These are phyloP conservation scores for Pseudogymnoascus sp. DNA, from an alignment of 2,329 filamentous ascomycete species.

Conservation along the genomic window DNA sequence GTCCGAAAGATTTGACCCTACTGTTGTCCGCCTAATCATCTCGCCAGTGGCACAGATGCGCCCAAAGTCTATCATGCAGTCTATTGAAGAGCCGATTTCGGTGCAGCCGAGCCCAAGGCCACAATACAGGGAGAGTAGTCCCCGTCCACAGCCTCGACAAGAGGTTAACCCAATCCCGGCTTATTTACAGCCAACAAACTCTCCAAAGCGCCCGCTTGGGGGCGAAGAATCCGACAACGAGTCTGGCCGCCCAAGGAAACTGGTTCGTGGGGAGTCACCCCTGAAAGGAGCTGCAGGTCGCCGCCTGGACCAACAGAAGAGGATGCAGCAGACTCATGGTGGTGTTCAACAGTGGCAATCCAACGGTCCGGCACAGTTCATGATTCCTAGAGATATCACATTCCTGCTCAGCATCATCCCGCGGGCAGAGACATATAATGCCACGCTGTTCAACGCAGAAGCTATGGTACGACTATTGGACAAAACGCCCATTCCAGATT, in stretches of 20 bases:
- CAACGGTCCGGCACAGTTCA: constrained; percentile 41
- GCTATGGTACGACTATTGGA: constrained; percentile 68
- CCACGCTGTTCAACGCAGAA: constrained; percentile 60
- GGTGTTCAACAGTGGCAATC: constrained; percentile 28
- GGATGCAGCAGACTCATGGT: constrained; percentile 48
- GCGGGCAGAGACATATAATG: constrained; percentile 58
- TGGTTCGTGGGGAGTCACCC: constrained; percentile 82
- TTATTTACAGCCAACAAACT: constrained; percentile 23
- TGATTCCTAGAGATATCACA: constrained; percentile 62
- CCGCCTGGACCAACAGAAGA: constrained; percentile 63
- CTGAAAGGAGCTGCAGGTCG: constrained; percentile 85
- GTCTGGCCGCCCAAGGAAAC: constrained; percentile 70
- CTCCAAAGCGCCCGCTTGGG: constrained; percentile 34
- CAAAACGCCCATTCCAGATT: constrained; percentile 58
- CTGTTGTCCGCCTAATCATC: constrained; percentile 72
- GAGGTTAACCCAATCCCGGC: constrained; percentile 28
- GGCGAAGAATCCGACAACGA: constrained; percentile 66
- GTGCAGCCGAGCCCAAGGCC: constrained; percentile 38
- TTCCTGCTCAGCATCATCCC: constrained; percentile 58
- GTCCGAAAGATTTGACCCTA: constrained; percentile 69
- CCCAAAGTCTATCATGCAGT: constrained; percentile 51
- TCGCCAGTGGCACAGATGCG: constrained; percentile 73
- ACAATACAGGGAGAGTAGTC: constrained; percentile 21
- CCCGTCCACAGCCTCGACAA: constrained; percentile 25
- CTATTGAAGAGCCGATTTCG: constrained; percentile 45